Evolutionary conservation across 2,329 filamentous ascomycete species (phyloP).

Genomic region (Macrophomina pseudophaseolina): DNA sequence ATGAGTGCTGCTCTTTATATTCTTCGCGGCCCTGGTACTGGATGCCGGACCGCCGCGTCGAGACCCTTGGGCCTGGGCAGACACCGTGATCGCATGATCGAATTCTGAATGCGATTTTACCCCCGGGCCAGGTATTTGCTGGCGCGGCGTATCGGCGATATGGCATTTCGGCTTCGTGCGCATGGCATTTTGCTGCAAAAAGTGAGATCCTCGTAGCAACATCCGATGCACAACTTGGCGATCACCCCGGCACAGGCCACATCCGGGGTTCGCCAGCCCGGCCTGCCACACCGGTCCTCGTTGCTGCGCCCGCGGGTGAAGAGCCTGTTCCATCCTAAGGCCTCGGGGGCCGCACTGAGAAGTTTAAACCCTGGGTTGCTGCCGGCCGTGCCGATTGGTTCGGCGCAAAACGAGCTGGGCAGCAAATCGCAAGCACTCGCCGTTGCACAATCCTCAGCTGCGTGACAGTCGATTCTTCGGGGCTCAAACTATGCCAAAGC

Average conservation of each 20-base stretch:
- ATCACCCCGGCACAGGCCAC: constrained; percentile 22
- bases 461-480: neutral
- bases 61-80: neutral
- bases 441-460: neutral
- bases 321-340: neutral
- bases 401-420: neutral
- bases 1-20: constrained; percentile 9
- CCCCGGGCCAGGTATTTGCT: constrained; percentile 10
- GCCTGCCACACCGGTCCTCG: neutral
- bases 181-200: constrained; percentile 23
- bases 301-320: neutral
- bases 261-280: neutral
- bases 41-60: neutral
- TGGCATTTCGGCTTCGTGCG: constrained; percentile 17
- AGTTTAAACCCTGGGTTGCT: neutral
- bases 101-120: constrained; percentile 9
- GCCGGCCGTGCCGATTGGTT: constrained; percentile 15
- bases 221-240: constrained; percentile 21
- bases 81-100: constrained; percentile 12
- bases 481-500: neutral
- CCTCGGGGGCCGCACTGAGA: neutral
- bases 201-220: constrained; percentile 26
- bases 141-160: constrained; percentile 23
- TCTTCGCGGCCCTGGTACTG: neutral
- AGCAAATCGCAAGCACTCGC: neutral